Evolutionary conservation across 2,329 filamentous ascomycete species (phyloP), one percentile per base, ranked within the genome.

Genomic region (Neonectria ditissima): DNA sequence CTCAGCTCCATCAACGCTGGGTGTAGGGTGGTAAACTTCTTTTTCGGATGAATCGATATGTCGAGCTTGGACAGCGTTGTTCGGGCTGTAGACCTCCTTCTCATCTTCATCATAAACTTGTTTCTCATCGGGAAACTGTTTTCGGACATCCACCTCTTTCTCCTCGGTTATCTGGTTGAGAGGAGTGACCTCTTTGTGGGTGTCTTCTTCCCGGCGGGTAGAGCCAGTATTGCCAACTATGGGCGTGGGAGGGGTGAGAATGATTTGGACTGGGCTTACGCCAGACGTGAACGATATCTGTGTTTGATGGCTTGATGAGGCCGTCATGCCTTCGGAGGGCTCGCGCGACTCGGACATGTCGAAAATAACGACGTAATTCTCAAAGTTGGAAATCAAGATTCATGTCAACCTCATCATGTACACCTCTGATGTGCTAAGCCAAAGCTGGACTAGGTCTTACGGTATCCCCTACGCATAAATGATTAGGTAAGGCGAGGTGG

Each of bases 191-290:
- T 67, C 64, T 13, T 69, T 67, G 11, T 67, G 24, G 3, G 61
- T 65, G 13, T 69, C 64, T 34, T 67, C 57, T 6, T 24, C 39
- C 30, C 22, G 30, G 9, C 5, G 20, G 8, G 4, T 18, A 10
- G 20, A 8, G 28, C 28, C 28, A 47, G 9, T 26, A 43, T 41
- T 26, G 41, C 59, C 28, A 22, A n/a, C n/a, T 0, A 69, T 59
- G 7, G 68, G 68, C 14, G 68, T 70, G 0, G 68, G 63, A 11
- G 68, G 68, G 0, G 68, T 70, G 18, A 70, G n/a, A 1, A 67
- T 56, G 18, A 70, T 70, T n/a, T 60, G 43, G 32, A 70, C 68
- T 6, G 7, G 20, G 5, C 45, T 22, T 4, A 13, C 45, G 3
- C 41, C 24, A 10, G 30, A n/a, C 3, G n/a, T 8, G n/a, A 51